These are phyloP conservation scores for Bothriochloa decipiens DNA, from an alignment of 176 grass and related monocot species.

Conservation along the genomic window DNA sequence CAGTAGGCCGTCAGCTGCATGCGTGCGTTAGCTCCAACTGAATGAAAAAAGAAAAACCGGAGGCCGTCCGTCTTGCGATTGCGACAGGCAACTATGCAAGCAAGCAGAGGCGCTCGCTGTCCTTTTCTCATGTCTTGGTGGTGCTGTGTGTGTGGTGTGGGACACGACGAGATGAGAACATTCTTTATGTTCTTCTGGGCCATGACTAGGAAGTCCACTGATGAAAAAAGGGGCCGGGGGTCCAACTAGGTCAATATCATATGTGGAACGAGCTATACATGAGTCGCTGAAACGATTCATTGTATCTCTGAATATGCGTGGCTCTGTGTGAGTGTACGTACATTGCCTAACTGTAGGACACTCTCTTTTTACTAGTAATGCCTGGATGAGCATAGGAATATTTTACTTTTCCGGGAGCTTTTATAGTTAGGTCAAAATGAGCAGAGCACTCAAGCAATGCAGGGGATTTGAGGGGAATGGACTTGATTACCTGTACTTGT, in stretches of 20 bases:
- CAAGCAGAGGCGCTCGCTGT: not conserved
- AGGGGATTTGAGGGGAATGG: not conserved
- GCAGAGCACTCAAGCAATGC: not conserved
- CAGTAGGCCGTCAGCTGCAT: constrained; percentile 32
- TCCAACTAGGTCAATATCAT: constrained; percentile 52
- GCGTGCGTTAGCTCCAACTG: not conserved
- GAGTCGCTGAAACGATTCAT: constrained; percentile 41
- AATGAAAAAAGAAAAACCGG: constrained; percentile 8
- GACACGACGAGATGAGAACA: constrained; percentile 51
- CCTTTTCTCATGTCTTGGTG: constrained; percentile 50
- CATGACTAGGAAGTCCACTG: constrained; percentile 63
- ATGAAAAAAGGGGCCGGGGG: constrained; percentile 33
- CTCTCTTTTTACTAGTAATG: constrained; percentile 47
- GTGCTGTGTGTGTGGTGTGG: constrained; percentile 5
- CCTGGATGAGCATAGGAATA: constrained; percentile 33
- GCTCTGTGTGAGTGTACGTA: not conserved
- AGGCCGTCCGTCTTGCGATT: constrained; percentile 13
- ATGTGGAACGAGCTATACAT: constrained; percentile 59
- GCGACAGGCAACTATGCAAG: constrained; percentile 25
- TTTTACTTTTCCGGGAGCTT: constrained; percentile 37
- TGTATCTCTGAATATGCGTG: constrained; percentile 49
- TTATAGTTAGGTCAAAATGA: constrained; percentile 50
- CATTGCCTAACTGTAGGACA: constrained; percentile 28
- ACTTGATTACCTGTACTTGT: constrained; percentile 76
- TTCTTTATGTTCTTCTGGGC: constrained; percentile 51